These are phyloP conservation scores for Phaeosphaeria sp. DNA, from an alignment of 2,329 filamentous ascomycete genomes.

Conservation along the genomic window DNA sequence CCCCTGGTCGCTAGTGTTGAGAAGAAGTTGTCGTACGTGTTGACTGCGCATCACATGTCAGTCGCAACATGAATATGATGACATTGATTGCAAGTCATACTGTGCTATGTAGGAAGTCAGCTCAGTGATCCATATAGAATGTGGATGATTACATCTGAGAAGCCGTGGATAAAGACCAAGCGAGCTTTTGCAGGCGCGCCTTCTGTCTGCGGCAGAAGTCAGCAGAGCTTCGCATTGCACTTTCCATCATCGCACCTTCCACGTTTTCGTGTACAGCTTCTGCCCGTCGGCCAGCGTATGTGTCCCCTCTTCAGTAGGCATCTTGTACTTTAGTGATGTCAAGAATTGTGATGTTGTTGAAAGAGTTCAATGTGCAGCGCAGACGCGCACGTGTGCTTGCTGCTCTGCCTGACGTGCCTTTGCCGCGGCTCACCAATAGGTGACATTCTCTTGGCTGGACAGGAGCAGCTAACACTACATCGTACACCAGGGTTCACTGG, in stretches of 20 bases:
- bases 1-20: conserved; percentile 71
- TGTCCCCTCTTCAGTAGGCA: conserved; percentile 59
- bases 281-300: conserved; percentile 60
- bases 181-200: conserved; percentile 67
- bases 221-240: conserved; percentile 7
- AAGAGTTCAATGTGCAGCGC: neutral
- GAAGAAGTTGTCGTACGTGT: conserved; percentile 79
- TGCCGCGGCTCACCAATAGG: neutral
- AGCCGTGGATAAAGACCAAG: conserved; percentile 85
- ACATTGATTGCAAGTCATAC: conserved; percentile 4
- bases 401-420: neutral
- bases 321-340: conserved; percentile 11
- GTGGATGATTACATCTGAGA: conserved; percentile 65
- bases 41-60: conserved; percentile 54
- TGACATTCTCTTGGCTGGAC: neutral
- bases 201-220: conserved; percentile 55
- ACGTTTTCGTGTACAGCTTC: conserved; percentile 68
- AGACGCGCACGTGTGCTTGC: neutral
- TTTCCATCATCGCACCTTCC: conserved; percentile 55
- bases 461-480: conserved; percentile 6
- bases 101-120: conserved; percentile 10
- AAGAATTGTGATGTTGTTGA: neutral
- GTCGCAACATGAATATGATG: neutral
- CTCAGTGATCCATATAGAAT: neutral
- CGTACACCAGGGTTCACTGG: neutral